Evolutionary conservation across 768 basidiomycete genomes (phyloP), one percentile per base, ranked within the genome.

Genomic region (Calocybe indica): DNA sequence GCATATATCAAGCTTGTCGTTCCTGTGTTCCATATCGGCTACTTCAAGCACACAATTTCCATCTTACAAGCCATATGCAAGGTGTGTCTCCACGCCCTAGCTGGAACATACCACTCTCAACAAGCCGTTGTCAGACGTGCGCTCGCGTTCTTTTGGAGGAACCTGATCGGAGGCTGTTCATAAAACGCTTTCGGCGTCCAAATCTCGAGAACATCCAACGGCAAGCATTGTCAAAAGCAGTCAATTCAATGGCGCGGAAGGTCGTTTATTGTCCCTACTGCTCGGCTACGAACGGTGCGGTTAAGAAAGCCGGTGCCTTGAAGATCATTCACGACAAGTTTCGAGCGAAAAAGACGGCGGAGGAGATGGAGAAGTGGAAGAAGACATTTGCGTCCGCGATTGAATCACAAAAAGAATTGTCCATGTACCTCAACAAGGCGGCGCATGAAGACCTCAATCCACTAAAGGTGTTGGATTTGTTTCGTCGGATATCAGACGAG

Each of bases 241-340:
- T 99, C 45, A 90, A 96, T 53, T 70, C 83, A 0, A 73, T 79
- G 60, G 91, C 93, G 15, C 86, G 94, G 51, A 98, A 98, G 69
- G 82, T 87, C 33, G 80, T 90, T 29, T 85, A 91, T 55, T 99
- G 96, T 56, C 91, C 91, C 0, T 88, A 97, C 61, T 99, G 96
- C 64, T 82, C 89, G 33, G 82, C 91, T 3, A 88, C 86, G 1
- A 99, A 99, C 62, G 96, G 96, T 28, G 81, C 88, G 0, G 93
- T 99, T 45, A 99, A 99, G 69, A 98, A 98, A 66, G 88, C 81
- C 2, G 92, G 93, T 7, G 85, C 92, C 0, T 70, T 99, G 59
- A 95, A 92, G 66, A 98, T 99, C 60, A 88, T 94, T 43, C 96
- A 99, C 60, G 96, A 98, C 71, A 95, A 95, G 65, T 99, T 89